A percentile compares a stretch with the other conserved stretches of the same genome.
phyloP scores from a whole-genome alignment of 2,329 filamentous ascomycete species.

The Pyrenophora teres region DNA sequence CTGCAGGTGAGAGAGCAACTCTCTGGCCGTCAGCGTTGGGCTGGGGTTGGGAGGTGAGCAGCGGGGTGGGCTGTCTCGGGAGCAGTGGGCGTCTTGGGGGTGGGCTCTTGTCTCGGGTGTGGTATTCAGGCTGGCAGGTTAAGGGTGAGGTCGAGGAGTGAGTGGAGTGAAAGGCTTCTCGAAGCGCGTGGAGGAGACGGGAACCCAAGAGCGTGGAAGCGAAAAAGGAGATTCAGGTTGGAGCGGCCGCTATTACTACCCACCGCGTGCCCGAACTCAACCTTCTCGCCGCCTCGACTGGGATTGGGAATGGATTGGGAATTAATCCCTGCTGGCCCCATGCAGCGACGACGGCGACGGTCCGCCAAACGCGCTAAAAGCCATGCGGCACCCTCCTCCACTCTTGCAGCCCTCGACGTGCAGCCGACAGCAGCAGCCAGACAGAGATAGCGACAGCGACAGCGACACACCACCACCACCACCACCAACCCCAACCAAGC shows the following conservation, averaged over 20 bases:
- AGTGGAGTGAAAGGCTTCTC: slow-evolving; percentile 32
- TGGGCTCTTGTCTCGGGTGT: background rate
- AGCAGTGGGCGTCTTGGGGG: background rate
- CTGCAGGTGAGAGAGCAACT: slow-evolving; percentile 37
- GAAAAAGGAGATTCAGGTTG: slow-evolving; percentile 43
- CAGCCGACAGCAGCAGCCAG: slow-evolving; percentile 8
- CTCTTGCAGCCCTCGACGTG: slow-evolving; percentile 13
- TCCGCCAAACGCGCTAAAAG: slow-evolving; percentile 27
- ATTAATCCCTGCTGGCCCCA: slow-evolving; percentile 27
- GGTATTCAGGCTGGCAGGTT: slow-evolving; percentile 1
- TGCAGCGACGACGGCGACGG: slow-evolving; percentile 33
- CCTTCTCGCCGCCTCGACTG: slow-evolving; percentile 35
- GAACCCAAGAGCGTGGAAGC: slow-evolving; percentile 40
- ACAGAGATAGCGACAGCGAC: background rate
- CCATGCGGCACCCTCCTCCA: slow-evolving; percentile 13
- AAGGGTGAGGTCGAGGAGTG: slow-evolving; percentile 8
- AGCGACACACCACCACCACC: too few relatives aligned
- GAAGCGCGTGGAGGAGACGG: slow-evolving; percentile 40
- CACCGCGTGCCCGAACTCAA: slow-evolving; percentile 34
- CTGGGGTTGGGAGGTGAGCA: background rate
- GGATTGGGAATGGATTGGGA: slow-evolving; percentile 26
- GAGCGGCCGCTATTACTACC: slow-evolving; percentile 41
- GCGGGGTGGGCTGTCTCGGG: background rate
- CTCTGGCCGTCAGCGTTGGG: too few relatives aligned
- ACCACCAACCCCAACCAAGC: too few relatives aligned